Evolutionary conservation across 352 stramenopile species (phyloP).

Genomic region (Pilasporangium apinafurcum): DNA sequence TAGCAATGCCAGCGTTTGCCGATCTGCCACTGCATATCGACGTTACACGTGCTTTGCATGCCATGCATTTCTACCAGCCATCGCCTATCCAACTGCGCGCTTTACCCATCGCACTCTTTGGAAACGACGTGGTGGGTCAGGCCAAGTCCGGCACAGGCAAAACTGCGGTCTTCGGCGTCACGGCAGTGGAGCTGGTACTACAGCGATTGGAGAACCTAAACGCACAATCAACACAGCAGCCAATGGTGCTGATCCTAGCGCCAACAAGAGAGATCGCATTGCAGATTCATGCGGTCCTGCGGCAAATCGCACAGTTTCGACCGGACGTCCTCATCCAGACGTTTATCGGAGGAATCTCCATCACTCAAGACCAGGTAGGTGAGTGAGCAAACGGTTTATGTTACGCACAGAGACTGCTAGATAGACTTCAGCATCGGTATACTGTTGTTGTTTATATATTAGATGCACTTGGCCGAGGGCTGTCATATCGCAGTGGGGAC

Average conservation of each 20-base stretch:
- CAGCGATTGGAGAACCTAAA: neutral
- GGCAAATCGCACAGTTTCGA: conserved; percentile 37
- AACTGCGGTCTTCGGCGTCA: conserved; percentile 67
- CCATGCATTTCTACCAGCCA: conserved; percentile 47
- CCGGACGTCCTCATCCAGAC: conserved; percentile 28
- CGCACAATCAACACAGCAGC: conserved; percentile 13
- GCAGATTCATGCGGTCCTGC: conserved; percentile 67
- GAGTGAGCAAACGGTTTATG: neutral
- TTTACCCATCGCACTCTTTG: conserved; percentile 68
- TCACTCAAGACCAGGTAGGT: conserved; percentile 52
- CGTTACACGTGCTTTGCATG: conserved; percentile 33
- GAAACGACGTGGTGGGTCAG: conserved; percentile 75
- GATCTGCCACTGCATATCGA: conserved; percentile 56
- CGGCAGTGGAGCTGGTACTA: conserved; percentile 50
- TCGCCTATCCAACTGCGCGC: conserved; percentile 70
- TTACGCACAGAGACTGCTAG: too few species aligned
- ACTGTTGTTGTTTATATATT: neutral
- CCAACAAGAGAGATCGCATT: conserved; percentile 72
- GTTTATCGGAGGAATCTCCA: conserved; percentile 54
- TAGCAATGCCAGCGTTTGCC: conserved; percentile 31
- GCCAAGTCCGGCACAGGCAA: conserved; percentile 83
- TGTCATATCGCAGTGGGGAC: conserved; percentile 71
- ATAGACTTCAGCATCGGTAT: too few species aligned
- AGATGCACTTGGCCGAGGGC: conserved; percentile 28
- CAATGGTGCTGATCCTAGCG: conserved; percentile 55